Percentiles rank a stretch among this genome's conserved stretches.
phyloP scores from a whole-genome alignment of 768 basidiomycete species.

The Suillus weaverae region DNA sequence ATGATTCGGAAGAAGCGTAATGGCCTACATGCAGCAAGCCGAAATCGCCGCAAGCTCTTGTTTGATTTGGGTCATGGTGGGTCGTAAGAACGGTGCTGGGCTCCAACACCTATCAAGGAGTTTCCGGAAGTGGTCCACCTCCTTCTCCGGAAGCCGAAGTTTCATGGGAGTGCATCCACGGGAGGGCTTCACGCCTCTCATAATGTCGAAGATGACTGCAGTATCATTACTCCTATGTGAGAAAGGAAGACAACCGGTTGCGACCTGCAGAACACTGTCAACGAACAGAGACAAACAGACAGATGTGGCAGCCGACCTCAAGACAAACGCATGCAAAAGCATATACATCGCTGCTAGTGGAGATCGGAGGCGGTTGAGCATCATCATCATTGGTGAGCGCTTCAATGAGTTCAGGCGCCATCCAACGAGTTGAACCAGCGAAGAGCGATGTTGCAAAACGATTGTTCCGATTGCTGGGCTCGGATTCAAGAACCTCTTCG shows the following conservation, averaged over 20 bases:
- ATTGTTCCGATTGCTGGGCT: conserved; percentile 20
- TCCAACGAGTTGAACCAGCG: conserved; percentile 38
- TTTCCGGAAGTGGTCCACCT: conserved; percentile 42
- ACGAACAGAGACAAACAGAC: background rate
- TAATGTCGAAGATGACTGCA: conserved; percentile 54
- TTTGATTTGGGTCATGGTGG: conserved; percentile 42
- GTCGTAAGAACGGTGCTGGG: conserved; percentile 36
- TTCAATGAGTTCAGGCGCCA: conserved; percentile 56
- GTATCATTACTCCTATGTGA: conserved; percentile 54
- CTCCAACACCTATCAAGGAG: conserved; percentile 50
- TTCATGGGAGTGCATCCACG: conserved; percentile 27
- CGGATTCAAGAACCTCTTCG: conserved; percentile 46
- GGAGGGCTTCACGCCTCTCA: conserved; percentile 51
- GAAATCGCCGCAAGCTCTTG: conserved; percentile 13
- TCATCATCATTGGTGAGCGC: conserved; percentile 50
- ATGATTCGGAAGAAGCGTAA: background rate
- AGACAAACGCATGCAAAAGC: conserved; percentile 60
- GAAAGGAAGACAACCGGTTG: conserved; percentile 52
- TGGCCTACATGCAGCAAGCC: conserved; percentile 8
- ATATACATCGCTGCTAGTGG: conserved; percentile 58
- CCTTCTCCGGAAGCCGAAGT: conserved; percentile 15
- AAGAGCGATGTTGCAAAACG: conserved; percentile 32
- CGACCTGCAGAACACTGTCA: conserved; percentile 37
- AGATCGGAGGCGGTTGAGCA: conserved; percentile 41
- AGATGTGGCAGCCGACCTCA: conserved; percentile 41